These are phyloP conservation scores for Baorangia bicolor DNA, from an alignment of 768 basidiomycete species.

Conservation along the genomic window DNA sequence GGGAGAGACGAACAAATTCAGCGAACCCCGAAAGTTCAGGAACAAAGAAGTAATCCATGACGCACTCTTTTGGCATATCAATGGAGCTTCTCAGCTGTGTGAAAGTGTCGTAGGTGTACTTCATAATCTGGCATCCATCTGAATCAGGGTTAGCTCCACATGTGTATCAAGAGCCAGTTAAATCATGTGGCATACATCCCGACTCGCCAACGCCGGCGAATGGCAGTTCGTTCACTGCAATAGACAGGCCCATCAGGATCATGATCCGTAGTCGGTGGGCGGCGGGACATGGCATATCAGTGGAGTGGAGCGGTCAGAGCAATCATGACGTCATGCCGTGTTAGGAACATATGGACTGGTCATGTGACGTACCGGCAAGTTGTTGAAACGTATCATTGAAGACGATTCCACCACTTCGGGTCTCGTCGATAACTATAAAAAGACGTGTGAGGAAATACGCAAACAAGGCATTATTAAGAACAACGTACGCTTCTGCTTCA, in stretches of 20 bases:
- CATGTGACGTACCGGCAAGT: constrained; percentile 39
- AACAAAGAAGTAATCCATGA: not conserved
- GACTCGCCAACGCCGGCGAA: constrained; percentile 61
- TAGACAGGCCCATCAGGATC: not conserved
- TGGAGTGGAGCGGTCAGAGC: constrained; percentile 5
- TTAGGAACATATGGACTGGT: not conserved
- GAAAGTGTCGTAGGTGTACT: constrained; percentile 56
- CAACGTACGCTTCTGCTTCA: constrained; percentile 40
- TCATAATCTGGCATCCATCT: constrained; percentile 57
- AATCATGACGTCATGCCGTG: constrained; percentile 12
- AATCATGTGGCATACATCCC: constrained; percentile 48
- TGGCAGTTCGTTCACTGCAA: constrained; percentile 40
- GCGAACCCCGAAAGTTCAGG: not conserved
- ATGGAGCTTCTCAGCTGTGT: constrained; percentile 47
- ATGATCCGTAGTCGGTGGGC: not conserved
- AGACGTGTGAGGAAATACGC: not conserved
- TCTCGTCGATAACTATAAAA: constrained; percentile 49
- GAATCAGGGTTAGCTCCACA: not conserved
- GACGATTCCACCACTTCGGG: constrained; percentile 54
- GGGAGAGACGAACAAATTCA: not conserved
- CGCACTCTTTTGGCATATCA: constrained; percentile 60
- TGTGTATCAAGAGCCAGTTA: not conserved
- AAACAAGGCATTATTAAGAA: not conserved
- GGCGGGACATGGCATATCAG: not conserved
- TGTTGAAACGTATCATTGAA: constrained; percentile 65